phyloP scores from a whole-genome alignment of 2,329 filamentous ascomycete species.

The Fusarium circinatum region DNA sequence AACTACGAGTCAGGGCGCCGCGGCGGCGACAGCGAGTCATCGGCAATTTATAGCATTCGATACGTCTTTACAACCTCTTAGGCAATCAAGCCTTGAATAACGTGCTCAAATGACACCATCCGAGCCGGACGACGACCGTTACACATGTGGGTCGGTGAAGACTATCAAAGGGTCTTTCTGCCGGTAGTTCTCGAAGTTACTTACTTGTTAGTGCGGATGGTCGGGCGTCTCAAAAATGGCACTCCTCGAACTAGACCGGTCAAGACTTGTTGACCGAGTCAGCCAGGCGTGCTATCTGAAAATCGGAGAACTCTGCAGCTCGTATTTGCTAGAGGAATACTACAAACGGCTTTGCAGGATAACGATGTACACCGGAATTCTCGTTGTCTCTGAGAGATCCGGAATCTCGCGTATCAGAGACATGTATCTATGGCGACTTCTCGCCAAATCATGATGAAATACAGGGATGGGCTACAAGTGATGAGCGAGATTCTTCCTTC shows the following conservation, averaged over 20 bases:
- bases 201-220: slow-evolving; percentile 35
- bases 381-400: not conserved
- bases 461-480: not conserved
- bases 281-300: slow-evolving; percentile 3
- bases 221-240: slow-evolving; percentile 29
- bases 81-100: slow-evolving; percentile 44
- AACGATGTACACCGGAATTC: not conserved
- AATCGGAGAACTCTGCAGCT: slow-evolving; percentile 3
- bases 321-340: not conserved
- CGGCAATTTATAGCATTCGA: slow-evolving; percentile 36
- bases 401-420: not conserved
- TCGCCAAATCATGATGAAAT: slow-evolving; percentile 17
- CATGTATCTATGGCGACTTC: slow-evolving; percentile 14
- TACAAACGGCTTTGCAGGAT: not conserved
- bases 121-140: slow-evolving; percentile 31
- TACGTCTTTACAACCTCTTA: slow-evolving; percentile 23
- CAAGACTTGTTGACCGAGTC: slow-evolving; percentile 25
- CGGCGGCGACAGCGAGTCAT: slow-evolving; percentile 18
- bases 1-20: slow-evolving; percentile 4
- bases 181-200: slow-evolving; percentile 12
- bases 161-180: slow-evolving; percentile 29
- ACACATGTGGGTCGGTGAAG: slow-evolving; percentile 41
- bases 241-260: slow-evolving; percentile 30
- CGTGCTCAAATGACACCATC: slow-evolving; percentile 47
- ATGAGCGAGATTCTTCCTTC: slow-evolving; percentile 1